These are phyloP conservation scores for Alternaria rosae DNA, from an alignment of 2,329 filamentous ascomycete species.

Conservation along the genomic window DNA sequence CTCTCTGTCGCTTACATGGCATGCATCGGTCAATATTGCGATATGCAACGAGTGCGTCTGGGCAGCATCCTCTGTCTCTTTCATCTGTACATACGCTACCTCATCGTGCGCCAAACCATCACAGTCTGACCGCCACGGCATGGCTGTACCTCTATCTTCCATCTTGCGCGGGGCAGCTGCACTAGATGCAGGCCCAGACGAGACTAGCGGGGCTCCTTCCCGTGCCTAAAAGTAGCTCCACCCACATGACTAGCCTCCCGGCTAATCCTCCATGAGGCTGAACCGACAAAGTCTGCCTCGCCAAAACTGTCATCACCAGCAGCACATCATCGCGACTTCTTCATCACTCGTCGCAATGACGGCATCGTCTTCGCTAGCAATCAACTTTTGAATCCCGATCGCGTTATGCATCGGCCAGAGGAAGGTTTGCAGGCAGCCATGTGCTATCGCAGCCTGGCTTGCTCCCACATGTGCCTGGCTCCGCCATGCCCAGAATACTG, in stretches of 20 bases:
- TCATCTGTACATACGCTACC: not conserved
- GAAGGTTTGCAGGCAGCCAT: not conserved
- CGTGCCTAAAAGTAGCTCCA: constrained; percentile 23
- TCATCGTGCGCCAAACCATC: not conserved
- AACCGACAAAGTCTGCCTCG: constrained; percentile 26
- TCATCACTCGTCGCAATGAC: constrained; percentile 11
- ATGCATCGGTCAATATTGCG: constrained; percentile 10
- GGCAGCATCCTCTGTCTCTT: not conserved
- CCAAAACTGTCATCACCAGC: constrained; percentile 18
- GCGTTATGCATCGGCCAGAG: constrained; percentile 2
- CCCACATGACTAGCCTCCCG: constrained; percentile 5
- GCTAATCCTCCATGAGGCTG: constrained; percentile 16
- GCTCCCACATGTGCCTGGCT: not conserved
- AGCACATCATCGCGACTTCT: constrained; percentile 1
- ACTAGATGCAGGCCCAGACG: not conserved
- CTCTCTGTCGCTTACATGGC: constrained; percentile 6
- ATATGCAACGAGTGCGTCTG: not conserved
- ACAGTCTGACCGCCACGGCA: constrained; percentile 11
- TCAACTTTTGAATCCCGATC: constrained; percentile 9
- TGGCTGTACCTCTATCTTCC: constrained; percentile 9
- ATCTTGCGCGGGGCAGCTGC: constrained; percentile 14
- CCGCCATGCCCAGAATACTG: constrained; percentile 16
- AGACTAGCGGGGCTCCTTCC: constrained; percentile 12
- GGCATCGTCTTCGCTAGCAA: constrained; percentile 9
- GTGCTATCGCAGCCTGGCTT: constrained; percentile 3